These are phyloP conservation scores for Forsythia viridissima DNA, from an alignment of 257 asterid genomes.

Conservation along the genomic window DNA sequence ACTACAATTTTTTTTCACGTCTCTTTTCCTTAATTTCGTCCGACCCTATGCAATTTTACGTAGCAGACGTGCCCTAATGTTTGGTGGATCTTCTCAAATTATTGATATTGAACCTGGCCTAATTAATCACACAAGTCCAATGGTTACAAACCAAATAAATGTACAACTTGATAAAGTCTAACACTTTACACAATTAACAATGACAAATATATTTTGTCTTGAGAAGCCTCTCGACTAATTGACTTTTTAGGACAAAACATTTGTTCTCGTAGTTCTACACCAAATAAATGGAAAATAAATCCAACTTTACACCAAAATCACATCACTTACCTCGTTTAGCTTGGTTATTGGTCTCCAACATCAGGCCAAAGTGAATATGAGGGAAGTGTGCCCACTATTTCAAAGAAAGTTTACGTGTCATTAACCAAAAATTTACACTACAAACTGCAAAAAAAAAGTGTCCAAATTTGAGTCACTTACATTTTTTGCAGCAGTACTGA, in stretches of 20 bases:
- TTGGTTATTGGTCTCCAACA: slow-evolving; percentile 74
- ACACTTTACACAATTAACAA: no score
- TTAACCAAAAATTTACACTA: background rate
- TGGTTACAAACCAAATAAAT: no score
- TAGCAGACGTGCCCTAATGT: background rate
- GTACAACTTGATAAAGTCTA: no score
- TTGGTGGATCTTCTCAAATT: background rate
- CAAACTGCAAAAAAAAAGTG: background rate
- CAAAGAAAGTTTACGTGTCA: slow-evolving; percentile 16
- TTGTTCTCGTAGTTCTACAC: background rate
- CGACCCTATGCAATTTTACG: background rate
- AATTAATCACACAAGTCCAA: no score
- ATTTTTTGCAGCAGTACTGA: slow-evolving; percentile 92
- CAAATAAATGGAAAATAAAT: background rate
- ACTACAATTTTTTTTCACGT: background rate
- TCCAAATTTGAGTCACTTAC: slow-evolving; percentile 36
- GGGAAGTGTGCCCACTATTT: slow-evolving; percentile 92
- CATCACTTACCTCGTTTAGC: slow-evolving; percentile 43
- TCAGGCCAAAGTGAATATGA: slow-evolving; percentile 90
- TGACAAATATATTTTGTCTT: no score
- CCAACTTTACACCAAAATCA: background rate
- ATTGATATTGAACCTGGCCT: background rate
- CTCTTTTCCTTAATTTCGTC: background rate
- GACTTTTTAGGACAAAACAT: background rate
- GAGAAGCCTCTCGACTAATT: no score